Evolutionary conservation across 106 monocot species (phyloP), one percentile per base, ranked within the genome.

Genomic region (Platanthera zijinensis): DNA sequence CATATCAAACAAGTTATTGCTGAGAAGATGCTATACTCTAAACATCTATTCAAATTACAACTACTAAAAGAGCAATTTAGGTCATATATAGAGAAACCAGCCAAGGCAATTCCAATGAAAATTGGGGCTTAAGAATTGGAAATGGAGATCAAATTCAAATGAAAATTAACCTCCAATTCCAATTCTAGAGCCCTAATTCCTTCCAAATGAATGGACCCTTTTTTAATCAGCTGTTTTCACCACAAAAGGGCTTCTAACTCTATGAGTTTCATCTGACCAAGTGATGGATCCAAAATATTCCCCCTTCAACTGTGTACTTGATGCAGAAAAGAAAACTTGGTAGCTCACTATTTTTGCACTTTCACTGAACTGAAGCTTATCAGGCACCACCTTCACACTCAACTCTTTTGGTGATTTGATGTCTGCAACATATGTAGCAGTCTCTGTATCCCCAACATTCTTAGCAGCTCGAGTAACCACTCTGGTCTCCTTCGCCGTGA

Each of bases 201-300:
- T 1, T 32, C 2, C 32, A 32, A 32, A 32, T 2, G 32, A 32
- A 32, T 2, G 32, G 30, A 66, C 25, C 30, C 4, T 66, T 66
- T 25, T 52, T 74, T 56, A 8, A 14, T 75, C 75, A 75, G 18
- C 14, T 75, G 76, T 50, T 82, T 39, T 84, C 28, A 89, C 83
- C 10, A 82, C 89, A 81, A 89, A 91, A 45, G 81, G 85, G 64
- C 89, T 94, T 69, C 84, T 83, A 25, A 91, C 91, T 15, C 13
- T 79, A 13, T 91, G 85, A 6, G 76, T 85, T 52, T 89, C 94
- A 87, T 89, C 87, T 0, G 89, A 85, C 94, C 89, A 95, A 50
- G 71, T 86, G 19, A 95, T 85, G 8, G 87, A 87, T 8, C 94
- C 91, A 39, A 87, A 91, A 50, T 83, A 18, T 73, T 83, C 78